Evolutionary conservation across 495 filamentous ascomycete genomes (phyloP).

Genomic region (Aspergillus kassunensis): DNA sequence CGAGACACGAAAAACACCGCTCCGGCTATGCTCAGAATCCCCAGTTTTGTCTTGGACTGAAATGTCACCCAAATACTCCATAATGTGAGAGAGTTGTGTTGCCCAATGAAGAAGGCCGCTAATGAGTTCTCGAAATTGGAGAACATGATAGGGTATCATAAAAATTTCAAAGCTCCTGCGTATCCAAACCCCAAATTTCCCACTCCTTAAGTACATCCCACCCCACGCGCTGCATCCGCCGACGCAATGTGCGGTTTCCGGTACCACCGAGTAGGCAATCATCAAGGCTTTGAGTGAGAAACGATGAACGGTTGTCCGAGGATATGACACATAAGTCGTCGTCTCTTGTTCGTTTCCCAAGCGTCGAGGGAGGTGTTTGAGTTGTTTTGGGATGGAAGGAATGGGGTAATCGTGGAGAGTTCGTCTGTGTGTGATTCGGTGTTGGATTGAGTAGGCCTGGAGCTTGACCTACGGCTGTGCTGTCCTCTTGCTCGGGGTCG

Average conservation of each 20-base stretch:
- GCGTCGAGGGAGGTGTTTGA: slow-evolving; percentile 1
- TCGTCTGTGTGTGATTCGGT: neutral
- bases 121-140: no score
- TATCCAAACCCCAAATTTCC: slow-evolving; percentile 43
- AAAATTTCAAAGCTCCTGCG: slow-evolving; percentile 41
- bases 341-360: slow-evolving; percentile 21
- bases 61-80: no score
- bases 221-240: slow-evolving; percentile 32
- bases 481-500: neutral
- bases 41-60: no score
- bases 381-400: neutral
- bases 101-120: no score
- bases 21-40: no score
- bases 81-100: no score
- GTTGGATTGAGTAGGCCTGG: neutral
- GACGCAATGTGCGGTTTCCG: slow-evolving; percentile 20
- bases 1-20: no score
- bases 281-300: neutral
- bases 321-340: slow-evolving; percentile 2
- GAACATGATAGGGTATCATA: no score
- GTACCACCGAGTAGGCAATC: neutral
- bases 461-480: neutral
- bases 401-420: neutral
- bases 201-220: slow-evolving; percentile 42
- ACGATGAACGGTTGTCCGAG: neutral